phyloP scores from a whole-genome alignment of 805 yeast genomes.

The Hanseniaspora lachancei region DNA sequence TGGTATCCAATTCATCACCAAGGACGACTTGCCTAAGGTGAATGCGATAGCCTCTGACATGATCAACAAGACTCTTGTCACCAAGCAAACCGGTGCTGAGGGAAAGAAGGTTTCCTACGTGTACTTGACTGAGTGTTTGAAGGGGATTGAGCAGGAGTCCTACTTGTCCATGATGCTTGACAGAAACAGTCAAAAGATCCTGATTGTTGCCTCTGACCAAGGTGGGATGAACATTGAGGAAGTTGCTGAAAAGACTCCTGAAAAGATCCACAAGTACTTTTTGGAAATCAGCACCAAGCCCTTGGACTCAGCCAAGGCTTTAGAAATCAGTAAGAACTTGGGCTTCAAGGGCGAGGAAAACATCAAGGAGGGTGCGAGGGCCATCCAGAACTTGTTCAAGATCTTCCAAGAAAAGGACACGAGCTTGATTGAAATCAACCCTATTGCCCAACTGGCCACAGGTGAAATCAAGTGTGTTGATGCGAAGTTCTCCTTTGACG shows the following conservation, averaged over 20 bases:
- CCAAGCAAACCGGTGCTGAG: constrained; percentile 95
- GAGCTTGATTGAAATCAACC: constrained; percentile 97
- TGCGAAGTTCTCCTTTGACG: constrained; percentile 97
- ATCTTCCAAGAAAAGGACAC: constrained; percentile 87
- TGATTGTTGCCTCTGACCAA: constrained; percentile 90
- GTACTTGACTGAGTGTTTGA: constrained; percentile 70
- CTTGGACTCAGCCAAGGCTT: constrained; percentile 64
- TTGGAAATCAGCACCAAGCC: constrained; percentile 59
- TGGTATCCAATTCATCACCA: constrained; percentile 87
- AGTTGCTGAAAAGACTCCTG: constrained; percentile 84
- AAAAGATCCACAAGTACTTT: constrained; percentile 78
- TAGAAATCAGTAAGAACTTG: constrained; percentile 60
- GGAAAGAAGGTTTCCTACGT: constrained; percentile 97
- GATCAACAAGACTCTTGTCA: constrained; percentile 85
- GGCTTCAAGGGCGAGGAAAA: constrained; percentile 65
- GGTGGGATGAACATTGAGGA: constrained; percentile 99
- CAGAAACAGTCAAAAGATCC: constrained; percentile 77
- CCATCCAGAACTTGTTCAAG: constrained; percentile 75
- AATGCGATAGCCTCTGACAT: constrained; percentile 72
- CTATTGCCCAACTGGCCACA: constrained; percentile 76
- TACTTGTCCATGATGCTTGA: constrained; percentile 90
- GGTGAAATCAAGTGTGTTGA: constrained; percentile 93
- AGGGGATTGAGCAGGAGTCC: constrained; percentile 81
- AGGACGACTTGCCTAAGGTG: constrained; percentile 44
- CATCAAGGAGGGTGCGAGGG: constrained; percentile 71